phyloP scores from a whole-genome alignment of 148 eudicot species.

The Camellia sinensis region DNA sequence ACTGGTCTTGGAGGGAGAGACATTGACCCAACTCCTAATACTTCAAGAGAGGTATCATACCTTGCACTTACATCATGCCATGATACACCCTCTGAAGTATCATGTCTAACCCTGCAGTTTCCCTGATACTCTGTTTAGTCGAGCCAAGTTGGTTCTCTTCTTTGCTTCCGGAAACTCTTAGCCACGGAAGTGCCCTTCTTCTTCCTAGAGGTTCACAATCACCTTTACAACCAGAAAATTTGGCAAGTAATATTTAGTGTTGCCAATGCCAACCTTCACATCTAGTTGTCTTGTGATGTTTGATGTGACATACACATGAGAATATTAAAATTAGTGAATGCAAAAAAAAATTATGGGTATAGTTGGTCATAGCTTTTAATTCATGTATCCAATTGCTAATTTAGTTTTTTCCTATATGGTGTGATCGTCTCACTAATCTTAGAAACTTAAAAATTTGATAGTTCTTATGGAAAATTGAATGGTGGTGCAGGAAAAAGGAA shows the following conservation, averaged over 20 bases:
- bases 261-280: neutral
- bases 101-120: too few species aligned
- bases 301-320: neutral
- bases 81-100: too few species aligned
- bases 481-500: constrained; percentile 63
- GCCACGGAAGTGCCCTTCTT: too few species aligned
- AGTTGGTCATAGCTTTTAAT: neutral
- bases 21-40: too few species aligned
- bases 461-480: constrained; percentile 3
- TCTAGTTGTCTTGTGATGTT: constrained; percentile 3
- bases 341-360: neutral
- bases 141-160: too few species aligned
- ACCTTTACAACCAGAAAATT: neutral
- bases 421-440: neutral
- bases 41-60: too few species aligned
- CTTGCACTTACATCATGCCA: too few species aligned
- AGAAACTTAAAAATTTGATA: neutral
- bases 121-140: too few species aligned
- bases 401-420: neutral
- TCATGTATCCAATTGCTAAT: neutral
- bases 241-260: neutral
- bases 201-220: too few species aligned
- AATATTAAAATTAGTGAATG: neutral
- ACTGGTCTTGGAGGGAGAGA: too few species aligned
- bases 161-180: too few species aligned